Base-by-base conservation (phyloP, 768 basidiomycete species). In the Gloeopeniophorella convolvens region DNA sequence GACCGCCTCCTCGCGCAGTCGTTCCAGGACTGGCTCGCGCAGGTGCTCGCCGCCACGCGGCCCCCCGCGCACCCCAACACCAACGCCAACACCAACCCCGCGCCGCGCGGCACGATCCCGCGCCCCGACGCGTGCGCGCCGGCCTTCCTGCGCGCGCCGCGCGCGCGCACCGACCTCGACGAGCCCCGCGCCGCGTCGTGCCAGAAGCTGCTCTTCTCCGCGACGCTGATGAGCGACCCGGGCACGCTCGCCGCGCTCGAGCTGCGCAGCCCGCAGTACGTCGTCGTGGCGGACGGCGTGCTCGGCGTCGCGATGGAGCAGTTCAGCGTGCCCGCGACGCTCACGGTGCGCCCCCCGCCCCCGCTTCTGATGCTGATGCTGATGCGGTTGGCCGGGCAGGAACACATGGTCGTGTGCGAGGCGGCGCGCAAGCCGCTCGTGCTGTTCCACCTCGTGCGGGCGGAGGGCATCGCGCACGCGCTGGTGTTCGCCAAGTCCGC, bases 401-500 rank as follows among this genome's bases (percentile, higher is more conserved):
- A 99, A 70, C 81, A 84, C 58, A 90, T 93, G 84, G 62, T 93
- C 42, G 77, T 94, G 42, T 84, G 83, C 55, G 78, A 85, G 42
- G 69, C 91, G 1, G 73, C 81, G 0, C 72, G 84, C 57, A 99
- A 99, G 65, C 94, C 95, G 2, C 76, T 98, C 8, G 72, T 90
- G 59, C 79, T 99, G 47, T 86, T 96, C 66, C 76, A 97, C 61
- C 83, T 99, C 43, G 73, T 96, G 2, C 82, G 86, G 60, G 63
- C 70, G 7, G 73, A 70, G 40, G 61, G 70, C 7, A 73, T 92
- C 18, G 72, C 66, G 8, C 86, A 87, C 51, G 87, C 85, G 0
- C 72, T 99, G 28, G 83, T 96, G 26, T 99, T 99, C 70, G 96
- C 95, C n/a, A 98, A 97, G 68, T 91, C 88, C 0, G 85, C 94